Evolutionary conservation across 2,329 filamentous ascomycete species (phyloP).

Genomic region (Stylonectria norvegica): DNA sequence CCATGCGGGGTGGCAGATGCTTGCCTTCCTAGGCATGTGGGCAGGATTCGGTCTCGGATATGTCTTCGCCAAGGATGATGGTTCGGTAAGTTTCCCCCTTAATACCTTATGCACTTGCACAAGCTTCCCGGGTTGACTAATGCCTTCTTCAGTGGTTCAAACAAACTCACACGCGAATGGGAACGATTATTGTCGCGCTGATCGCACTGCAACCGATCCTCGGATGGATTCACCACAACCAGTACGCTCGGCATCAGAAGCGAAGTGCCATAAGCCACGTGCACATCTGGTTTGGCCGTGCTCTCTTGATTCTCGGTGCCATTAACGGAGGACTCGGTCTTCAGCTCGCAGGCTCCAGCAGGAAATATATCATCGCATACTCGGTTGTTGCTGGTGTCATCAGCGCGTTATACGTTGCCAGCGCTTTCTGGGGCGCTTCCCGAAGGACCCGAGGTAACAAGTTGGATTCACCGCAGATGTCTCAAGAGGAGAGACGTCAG

Average conservation of each 20-base stretch:
- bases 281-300: constrained; percentile 62
- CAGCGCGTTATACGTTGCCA: constrained; percentile 41
- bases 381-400: constrained; percentile 51
- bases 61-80: constrained; percentile 39
- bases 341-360: constrained; percentile 41
- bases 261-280: constrained; percentile 52
- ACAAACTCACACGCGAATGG: constrained; percentile 53
- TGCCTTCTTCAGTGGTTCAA: constrained; percentile 45
- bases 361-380: constrained; percentile 50
- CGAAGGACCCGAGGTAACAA: constrained; percentile 16
- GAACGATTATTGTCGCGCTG: constrained; percentile 51
- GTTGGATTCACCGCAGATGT: constrained; percentile 24
- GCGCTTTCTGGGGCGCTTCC: constrained; percentile 18
- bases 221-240: constrained; percentile 55
- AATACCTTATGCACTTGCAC: constrained; percentile 8
- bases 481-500: constrained; percentile 18
- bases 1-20: constrained; percentile 55
- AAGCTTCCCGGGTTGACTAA: constrained; percentile 13
- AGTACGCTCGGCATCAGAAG: constrained; percentile 45
- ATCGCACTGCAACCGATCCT: constrained; percentile 57
- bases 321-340: constrained; percentile 64
- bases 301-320: constrained; percentile 55
- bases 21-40: constrained; percentile 57
- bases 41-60: constrained; percentile 57
- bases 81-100: constrained; percentile 38